Conservation (phyloP, 805 yeast species). For the Ogataea philodendri region DNA sequence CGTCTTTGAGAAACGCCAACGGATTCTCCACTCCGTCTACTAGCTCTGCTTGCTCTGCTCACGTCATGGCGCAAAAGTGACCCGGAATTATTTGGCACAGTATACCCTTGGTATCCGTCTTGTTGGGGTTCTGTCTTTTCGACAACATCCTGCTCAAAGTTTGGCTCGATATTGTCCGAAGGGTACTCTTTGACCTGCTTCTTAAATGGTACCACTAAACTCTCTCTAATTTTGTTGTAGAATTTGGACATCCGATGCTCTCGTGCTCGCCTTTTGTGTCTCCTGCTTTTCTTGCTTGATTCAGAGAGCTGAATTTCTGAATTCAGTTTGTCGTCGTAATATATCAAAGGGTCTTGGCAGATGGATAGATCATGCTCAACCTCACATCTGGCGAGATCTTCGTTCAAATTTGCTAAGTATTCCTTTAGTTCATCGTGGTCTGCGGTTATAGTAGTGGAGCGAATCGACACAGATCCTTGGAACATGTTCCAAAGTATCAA, state of each 20-base stretch:
- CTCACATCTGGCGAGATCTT: slow-evolving; percentile 11
- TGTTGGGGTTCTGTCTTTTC: too few relatives aligned
- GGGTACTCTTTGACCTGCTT: slow-evolving; percentile 9
- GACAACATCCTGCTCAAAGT: not conserved
- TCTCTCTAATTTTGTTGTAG: slow-evolving; percentile 19
- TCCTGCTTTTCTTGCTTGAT: not conserved
- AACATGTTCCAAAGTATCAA: too few relatives aligned
- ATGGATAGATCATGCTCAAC: not conserved
- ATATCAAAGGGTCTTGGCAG: not conserved
- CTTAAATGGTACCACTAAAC: slow-evolving; percentile 15
- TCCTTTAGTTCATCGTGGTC: slow-evolving; percentile 15
- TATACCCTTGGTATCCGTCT: too few relatives aligned
- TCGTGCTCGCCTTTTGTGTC: slow-evolving; percentile 4
- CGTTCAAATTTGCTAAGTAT: slow-evolving; percentile 12
- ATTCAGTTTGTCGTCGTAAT: not conserved
- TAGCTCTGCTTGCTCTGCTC: slow-evolving; percentile 5
- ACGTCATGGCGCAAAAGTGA: not conserved
- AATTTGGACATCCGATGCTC: slow-evolving; percentile 18
- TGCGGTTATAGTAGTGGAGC: slow-evolving; percentile 15
- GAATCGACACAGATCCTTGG: slow-evolving; percentile 16
- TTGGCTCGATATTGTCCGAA: not conserved
- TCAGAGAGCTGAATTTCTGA: not conserved
- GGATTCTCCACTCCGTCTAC: slow-evolving; percentile 6
- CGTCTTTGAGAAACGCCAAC: slow-evolving; percentile 4
- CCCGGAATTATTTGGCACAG: too few relatives aligned